phyloP scores from a whole-genome alignment of 2,329 filamentous ascomycete genomes.

The Aureobasidium sp. region DNA sequence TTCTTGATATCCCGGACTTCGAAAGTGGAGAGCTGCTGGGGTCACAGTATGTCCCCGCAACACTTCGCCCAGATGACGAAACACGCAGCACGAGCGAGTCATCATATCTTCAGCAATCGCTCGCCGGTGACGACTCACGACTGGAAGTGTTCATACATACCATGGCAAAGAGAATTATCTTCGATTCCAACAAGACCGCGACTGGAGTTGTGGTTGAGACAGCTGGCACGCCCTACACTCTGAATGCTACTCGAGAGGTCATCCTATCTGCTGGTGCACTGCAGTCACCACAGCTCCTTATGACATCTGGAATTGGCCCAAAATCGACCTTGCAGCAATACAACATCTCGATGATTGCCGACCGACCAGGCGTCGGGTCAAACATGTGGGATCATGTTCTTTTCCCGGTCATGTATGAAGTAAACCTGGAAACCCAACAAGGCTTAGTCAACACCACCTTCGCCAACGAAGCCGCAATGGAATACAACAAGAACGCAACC shows the following conservation, averaged over 20 bases:
- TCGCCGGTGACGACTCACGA: too few species aligned
- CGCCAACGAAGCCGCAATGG: too few species aligned
- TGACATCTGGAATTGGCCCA: slow-evolving; percentile 23
- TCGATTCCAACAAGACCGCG: neutral
- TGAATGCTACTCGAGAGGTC: slow-evolving; percentile 26
- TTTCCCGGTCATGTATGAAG: too few species aligned
- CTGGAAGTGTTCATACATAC: neutral
- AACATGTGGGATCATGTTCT: slow-evolving; percentile 1
- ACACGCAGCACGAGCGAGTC: too few species aligned
- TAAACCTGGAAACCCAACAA: too few species aligned
- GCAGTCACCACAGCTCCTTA: slow-evolving; percentile 12
- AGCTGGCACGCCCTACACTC: neutral
- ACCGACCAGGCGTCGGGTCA: slow-evolving; percentile 23
- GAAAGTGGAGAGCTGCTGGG: neutral
- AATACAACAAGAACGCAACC: too few species aligned
- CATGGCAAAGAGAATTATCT: neutral
- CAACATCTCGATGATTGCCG: slow-evolving; percentile 13
- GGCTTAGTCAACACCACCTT: too few species aligned
- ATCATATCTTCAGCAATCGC: too few species aligned
- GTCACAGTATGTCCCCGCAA: neutral
- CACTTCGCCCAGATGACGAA: neutral
- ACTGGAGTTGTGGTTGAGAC: neutral
- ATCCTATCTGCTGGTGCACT: slow-evolving; percentile 23
- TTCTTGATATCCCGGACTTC: neutral
- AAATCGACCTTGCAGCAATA: neutral